Base-by-base conservation (phyloP, 768 basidiomycete species). In the Tricholoma sp. region DNA sequence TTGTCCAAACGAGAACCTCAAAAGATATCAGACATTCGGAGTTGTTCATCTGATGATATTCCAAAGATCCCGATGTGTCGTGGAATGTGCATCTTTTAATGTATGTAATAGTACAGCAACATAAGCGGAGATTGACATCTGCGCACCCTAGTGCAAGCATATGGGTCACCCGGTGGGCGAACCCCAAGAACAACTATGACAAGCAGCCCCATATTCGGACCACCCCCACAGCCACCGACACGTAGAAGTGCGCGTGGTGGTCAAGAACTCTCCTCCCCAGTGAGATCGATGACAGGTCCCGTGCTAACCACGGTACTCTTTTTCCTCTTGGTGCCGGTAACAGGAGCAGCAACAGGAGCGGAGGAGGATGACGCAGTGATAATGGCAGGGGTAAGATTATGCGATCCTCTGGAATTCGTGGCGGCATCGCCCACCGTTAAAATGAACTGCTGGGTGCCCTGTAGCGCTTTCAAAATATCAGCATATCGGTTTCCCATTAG, bases 401-500 rank as follows among this genome's bases (percentile, higher is more conserved):
- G 36, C 41, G 13, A 52, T 28, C 59, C 28, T 9, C 47, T 37
- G 50, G 47, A 20, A 6, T 44, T 45, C 12, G 50, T 50, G 4
- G 49, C 48, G 15, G 37, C 28, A 36, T 50, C 53, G 34, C 34
- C 33, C 11, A 48, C 18, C 20, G 53, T 48, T 36, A 58, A 44
- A n/a, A 53, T 61, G 55, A 67, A 72, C 6, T 54, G 51, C 28
- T 59, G 50, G 3, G 56, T 62, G 3, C 68, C 68, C 20, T 62
- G 53, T 6, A 74, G 34, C 1, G 70, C 66, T n/a, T 62, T 59
- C 18, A 59, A 31, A 24, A 74, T 68, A 54, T 74, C 74, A 1
- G 42, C 50, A 57, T 68, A 71, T 20, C 70, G 55, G 7, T 58
- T 41, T 10, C 70, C 73, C 69, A 74, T 70, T 24, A 75, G 58